Base-by-base conservation (phyloP, 768 basidiomycete species). In the Macrocybe gigantea region DNA sequence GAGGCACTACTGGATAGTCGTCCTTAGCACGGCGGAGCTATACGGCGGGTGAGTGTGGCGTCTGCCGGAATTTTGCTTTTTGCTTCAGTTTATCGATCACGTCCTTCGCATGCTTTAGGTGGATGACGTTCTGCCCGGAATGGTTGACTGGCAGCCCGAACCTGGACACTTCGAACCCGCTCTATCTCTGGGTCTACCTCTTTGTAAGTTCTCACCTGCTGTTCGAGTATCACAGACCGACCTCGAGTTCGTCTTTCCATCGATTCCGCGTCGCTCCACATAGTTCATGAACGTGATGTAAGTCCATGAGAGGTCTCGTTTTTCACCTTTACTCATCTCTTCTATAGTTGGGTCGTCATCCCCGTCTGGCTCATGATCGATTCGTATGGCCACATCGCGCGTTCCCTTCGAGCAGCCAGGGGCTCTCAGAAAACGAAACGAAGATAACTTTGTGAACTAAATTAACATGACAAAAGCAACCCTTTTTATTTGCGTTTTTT, bases 121-220 rank as follows among this genome's bases (percentile, higher is more conserved):
- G 82, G 82, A 90, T 92, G 89, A 92, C 88, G 2, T 92, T 92
- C 66, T 83, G 82, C 58, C 89, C 89, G 1, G 89, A 91, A 65
- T 91, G 88, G 88, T 67, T 92, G 41, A 82, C 77, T 1, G 87
- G 85, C 13, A 85, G 79, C 57, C 79, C 82, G 0, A 86, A 75
- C 60, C 65, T 92, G 45, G 74, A 85, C 56, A 87, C 79, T 0
- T 84, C 83, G 6, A 87, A 88, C 55, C 66, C 71, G 29, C 64
- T 90, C 34, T 77, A 82, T 58, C 72, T 89, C 45, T 92, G 87
- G 87, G 81, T 90, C 7, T 89, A 91, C 65, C 81, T 91, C 37
- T 59, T 83, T 50, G 88, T 91, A 59, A 56, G 85, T 74, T n/a
- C 14, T 12, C 11, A 50, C 48, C 40, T 33, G 10, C 36, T n/a